Evolutionary conservation across 768 basidiomycete genomes (phyloP), one percentile per base, ranked within the genome.

Genomic region (Lentinula guzmanii): DNA sequence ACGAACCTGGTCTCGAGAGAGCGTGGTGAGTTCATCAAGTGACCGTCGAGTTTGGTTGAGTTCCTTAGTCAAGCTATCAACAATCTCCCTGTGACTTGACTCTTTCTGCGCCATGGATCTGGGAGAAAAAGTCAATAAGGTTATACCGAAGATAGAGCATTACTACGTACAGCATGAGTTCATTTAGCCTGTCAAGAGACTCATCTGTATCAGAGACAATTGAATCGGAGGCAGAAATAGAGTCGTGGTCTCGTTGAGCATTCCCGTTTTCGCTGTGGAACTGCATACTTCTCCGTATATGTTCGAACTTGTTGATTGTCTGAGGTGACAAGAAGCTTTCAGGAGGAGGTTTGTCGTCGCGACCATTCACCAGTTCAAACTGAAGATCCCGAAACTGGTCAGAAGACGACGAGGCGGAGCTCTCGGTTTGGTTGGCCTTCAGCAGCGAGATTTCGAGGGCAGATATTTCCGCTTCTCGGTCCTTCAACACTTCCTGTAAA

Each of bases 21-120:
- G 80, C 6, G 87, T 83, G 6, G 83, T 86, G 18, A 98, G 78
- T 56, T 90, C 91, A 61, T 95, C 92, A 54, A 93, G 84, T 69
- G 93, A 89, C 45, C 90, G 82, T 61, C 86, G 86, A 62, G 89
- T 83, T 65, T 86, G 79, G 67, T 65, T 70, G 24, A 97, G 78
- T 68, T 95, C 85, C 13, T 76, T 69, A 48, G 85, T 86, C 64
- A 98, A 79, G 35, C 77, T 76, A 45, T 92, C 87, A 31, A 97
- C 89, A 24, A 83, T 70, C 68, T 96, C 92, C 39, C 86, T 85
- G 70, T 98, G 96, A 37, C 86, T 79, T 4, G 92, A 89, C 72
- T 99, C 97, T 71, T 98, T 98, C 76, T 92, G 89, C 2, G 95
- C 95, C 96, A 98, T 98, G 2, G 96, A 93, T 64, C 94, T 97